Percentiles rank a stretch among this genome's conserved stretches.
phyloP scores from a whole-genome alignment of 1,284 basidiomycete genomes.

The Hortiboletus rubellus region DNA sequence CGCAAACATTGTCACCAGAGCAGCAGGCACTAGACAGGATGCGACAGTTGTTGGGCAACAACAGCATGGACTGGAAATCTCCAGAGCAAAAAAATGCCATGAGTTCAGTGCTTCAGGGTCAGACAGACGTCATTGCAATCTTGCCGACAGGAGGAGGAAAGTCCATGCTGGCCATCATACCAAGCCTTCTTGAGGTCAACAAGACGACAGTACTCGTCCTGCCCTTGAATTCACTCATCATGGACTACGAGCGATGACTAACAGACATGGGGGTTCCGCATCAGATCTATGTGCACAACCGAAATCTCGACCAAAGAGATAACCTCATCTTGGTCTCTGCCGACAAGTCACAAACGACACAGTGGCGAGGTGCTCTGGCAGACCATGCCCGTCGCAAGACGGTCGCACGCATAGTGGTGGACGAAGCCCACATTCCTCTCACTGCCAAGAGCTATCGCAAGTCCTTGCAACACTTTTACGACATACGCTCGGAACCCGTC shows the following conservation, averaged over 20 bases:
- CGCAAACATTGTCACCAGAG: no score
- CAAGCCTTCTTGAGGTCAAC: neutral
- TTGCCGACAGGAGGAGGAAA: constrained; percentile 8
- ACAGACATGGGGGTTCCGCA: neutral
- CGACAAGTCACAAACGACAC: neutral
- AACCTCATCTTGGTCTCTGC: constrained; percentile 11
- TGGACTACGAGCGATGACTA: neutral
- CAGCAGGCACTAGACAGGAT: no score
- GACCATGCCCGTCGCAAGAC: neutral
- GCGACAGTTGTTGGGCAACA: neutral
- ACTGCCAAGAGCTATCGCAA: neutral
- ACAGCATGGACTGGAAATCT: neutral
- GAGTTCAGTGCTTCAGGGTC: neutral
- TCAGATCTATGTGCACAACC: neutral
- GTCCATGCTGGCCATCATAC: constrained; percentile 15
- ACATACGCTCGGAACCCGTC: no score
- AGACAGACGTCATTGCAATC: neutral
- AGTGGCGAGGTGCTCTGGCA: neutral
- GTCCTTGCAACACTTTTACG: no score
- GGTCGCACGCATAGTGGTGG: neutral
- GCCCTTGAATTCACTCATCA: constrained; percentile 10
- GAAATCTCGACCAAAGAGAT: neutral
- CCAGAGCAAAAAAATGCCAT: neutral
- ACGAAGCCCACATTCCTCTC: neutral
- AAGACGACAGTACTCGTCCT: neutral